A percentile compares a stretch with the other conserved stretches of the same genome.
phyloP scores from a whole-genome alignment of 257 asterid genomes.

The Eucommia ulmoides region DNA sequence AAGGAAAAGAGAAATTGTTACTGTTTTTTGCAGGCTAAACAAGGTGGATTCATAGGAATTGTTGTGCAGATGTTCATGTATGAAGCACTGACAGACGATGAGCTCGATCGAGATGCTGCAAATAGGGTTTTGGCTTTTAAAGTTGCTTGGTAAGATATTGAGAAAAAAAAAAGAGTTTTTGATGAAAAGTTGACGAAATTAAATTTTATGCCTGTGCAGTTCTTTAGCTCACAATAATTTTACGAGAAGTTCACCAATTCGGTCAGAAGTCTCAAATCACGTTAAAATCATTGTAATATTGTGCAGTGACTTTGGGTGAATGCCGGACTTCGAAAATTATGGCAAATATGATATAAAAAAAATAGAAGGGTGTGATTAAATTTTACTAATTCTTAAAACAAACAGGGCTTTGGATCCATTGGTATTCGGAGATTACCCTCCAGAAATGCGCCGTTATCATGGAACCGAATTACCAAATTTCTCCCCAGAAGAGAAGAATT shows the following conservation, averaged over 20 bases:
- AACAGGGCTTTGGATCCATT: constrained; percentile 59
- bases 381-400: no score
- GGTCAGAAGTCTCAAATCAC: no score
- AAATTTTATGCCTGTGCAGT: not conserved
- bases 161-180: not conserved
- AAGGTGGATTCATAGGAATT: constrained; percentile 46
- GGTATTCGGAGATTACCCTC: constrained; percentile 64
- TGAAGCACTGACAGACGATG: constrained; percentile 29
- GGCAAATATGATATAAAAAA: no score
- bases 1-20: not conserved
- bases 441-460: constrained; percentile 50
- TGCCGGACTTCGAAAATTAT: no score
- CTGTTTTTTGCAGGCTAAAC: constrained; percentile 23
- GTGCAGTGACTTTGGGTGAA: no score
- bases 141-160: constrained; percentile 47
- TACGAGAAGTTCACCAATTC: not conserved
- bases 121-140: constrained; percentile 50
- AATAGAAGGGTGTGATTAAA: no score
- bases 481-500: constrained; percentile 44
- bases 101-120: constrained; percentile 48
- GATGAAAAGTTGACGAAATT: not conserved
- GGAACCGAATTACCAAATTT: constrained; percentile 44
- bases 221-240: not conserved
- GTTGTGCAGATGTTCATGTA: constrained; percentile 36
- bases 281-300: no score